Evolutionary conservation across 805 yeast genomes (phyloP), one percentile per base, ranked within the genome.

Genomic region (Myxozyma kluyveri): DNA sequence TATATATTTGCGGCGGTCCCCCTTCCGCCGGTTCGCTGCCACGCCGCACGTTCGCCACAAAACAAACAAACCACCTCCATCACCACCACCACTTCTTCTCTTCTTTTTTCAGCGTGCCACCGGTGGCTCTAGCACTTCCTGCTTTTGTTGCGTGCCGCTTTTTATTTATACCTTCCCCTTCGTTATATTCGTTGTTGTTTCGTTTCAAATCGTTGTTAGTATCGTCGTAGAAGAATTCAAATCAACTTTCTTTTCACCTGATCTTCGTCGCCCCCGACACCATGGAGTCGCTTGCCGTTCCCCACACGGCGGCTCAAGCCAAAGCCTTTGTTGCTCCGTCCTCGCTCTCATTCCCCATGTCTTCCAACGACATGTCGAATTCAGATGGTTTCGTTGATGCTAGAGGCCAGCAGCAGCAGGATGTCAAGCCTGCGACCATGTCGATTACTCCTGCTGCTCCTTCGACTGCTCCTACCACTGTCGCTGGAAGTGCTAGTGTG

Each of bases 291-390:
- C 75, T 84, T 55, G 81, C 84, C 57, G 76, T 83, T 56, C 91
- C 91, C 55, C 82, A 85, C 19, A 84, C 86, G 18, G 88, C 90
- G 10, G 86, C 86, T 4, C 80, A 81, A 64, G 91, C 91, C 9
- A 80, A 79, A 64, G 83, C 82, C 40, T 85, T 84, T 67, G 81
- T 85, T 37, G 83, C 84, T 24, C 79, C 81, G 38, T 78, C 80
- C 35, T 81, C 88, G 21, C 72, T 83, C 47, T 75, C 83, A 18
- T 81, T 76, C 60, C 87, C 88, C 9, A 80, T 77, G 73, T 76
- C 78, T 21, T 66, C 73, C 33, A 74, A 69, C 37, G 67, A 66
- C 26, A 47, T 61, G 33, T 9, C 12, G 9, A 14, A 29, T 29
- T 14, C 9, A 14, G 33, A 29, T 29, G 55, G 48, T 42, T 49